Conservation (phyloP, 2,329 filamentous ascomycete genomes). For the Trichoderma oligosporum region DNA sequence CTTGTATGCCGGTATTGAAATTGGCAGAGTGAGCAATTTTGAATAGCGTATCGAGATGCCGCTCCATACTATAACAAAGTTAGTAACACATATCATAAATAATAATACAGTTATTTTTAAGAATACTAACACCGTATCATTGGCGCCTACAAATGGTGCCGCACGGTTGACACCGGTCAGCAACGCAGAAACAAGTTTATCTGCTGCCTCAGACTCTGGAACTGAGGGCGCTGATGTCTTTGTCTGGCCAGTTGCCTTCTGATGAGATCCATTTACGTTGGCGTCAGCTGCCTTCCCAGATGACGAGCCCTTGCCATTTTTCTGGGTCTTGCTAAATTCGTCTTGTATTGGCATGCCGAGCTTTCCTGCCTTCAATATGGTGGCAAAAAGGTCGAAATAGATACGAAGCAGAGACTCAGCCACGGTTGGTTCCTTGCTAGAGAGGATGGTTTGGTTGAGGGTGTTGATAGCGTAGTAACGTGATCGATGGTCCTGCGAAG, state of each 20-base stretch:
- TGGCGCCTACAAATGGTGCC: constrained; percentile 83
- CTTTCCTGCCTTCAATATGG: constrained; percentile 64
- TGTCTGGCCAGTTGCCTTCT: constrained; percentile 26
- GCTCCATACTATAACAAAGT: constrained; percentile 59
- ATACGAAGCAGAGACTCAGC: constrained; percentile 80
- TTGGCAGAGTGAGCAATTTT: constrained; percentile 95
- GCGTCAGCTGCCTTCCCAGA: constrained; percentile 19
- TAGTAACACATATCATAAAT: constrained; percentile 6
- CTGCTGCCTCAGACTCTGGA: constrained; percentile 64
- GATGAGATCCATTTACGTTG: no score
- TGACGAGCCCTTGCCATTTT: constrained; percentile 8
- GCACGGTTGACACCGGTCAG: constrained; percentile 94
- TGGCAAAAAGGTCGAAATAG: constrained; percentile 86
- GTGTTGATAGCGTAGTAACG: constrained; percentile 97
- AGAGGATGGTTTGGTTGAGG: constrained; percentile 92
- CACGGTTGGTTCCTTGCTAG: constrained; percentile 73
- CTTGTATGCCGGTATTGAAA: constrained; percentile 97
- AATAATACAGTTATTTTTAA: not conserved
- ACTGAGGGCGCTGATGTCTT: constrained; percentile 35
- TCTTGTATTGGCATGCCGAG: constrained; percentile 41
- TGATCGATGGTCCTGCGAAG: constrained; percentile 80
- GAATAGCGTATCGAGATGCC: constrained; percentile 91
- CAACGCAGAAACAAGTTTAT: constrained; percentile 89
- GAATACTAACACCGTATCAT: constrained; percentile 64
- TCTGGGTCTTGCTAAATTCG: constrained; percentile 39